Base-by-base conservation (phyloP, 2,329 filamentous ascomycete species). In the Pseudogymnoascus destructans region DNA sequence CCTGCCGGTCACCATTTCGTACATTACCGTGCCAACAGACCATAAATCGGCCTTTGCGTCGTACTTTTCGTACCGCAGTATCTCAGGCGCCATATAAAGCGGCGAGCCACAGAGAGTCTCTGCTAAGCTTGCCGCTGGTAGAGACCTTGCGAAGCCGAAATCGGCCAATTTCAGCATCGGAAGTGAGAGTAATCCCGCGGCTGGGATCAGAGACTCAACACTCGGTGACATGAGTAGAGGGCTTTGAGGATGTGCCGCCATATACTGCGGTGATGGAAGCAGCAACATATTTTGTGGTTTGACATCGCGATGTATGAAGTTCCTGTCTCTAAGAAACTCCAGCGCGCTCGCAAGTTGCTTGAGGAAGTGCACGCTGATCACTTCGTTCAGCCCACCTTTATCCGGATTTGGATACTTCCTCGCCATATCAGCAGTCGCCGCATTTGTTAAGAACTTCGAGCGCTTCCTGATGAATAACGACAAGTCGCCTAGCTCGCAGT, bases 121-220 rank as follows among this genome's bases (percentile, higher is more conserved):
- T 9, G 93, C 93, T 62, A 98, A 79, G 4, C 91, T 92, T 0
- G 92, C 95, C 6, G 88, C 84, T 1, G 93, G 92, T 55, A 98
- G 75, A 58, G 95, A 89, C 59, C 93, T 84, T 59, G 93, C 93
- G 70, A 98, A 98, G n/a, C 93, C 93, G 69, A 98, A 98, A 73
- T 98, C 93, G 59, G 93, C 93, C 65, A 98, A 85, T 74, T 98
- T 98, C 61, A 98, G 81, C 86, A 97, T 95, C 3, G 93, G 93
- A 40, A 98, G 73, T 15, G 90, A 93, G 57, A 82, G 78, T 27
- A 98, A 75, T 6, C 93, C 93, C 23, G 85, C 85, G 23, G 85
- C 80, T 3, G 92, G 90, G 46, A 89, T 86, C 59, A 93, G 76
- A 0, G 89, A 91, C 68, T 91, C 83, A 42, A 86, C 84, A 66